phyloP scores from a whole-genome alignment of 345 rosid species.

The Erysimum cheiranthoides region DNA sequence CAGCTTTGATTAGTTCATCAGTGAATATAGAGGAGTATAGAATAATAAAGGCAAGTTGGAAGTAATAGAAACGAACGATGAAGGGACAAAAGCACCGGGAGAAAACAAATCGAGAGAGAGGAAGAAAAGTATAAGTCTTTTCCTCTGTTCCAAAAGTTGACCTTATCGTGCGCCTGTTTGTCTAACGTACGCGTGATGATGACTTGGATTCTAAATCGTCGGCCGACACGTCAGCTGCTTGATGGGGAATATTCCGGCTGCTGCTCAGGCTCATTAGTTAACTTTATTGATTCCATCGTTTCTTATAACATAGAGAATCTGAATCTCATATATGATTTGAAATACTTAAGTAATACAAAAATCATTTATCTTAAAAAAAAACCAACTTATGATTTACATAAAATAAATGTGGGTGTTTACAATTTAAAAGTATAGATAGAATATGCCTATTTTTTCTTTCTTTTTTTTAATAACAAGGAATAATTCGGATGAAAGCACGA shows the following conservation, averaged over 20 bases:
- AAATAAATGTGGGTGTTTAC: no score
- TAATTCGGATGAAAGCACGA: no score
- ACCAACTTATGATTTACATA: no score
- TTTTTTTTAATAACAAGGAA: no score
- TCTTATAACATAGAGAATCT: slow-evolving; percentile 16
- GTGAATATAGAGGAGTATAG: slow-evolving; percentile 11
- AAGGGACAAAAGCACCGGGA: slow-evolving; percentile 25
- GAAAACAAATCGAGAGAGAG: slow-evolving; percentile 25
- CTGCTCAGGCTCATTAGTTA: background rate
- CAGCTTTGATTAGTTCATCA: slow-evolving; percentile 20
- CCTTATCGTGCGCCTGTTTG: slow-evolving; percentile 12
- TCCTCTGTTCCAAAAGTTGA: slow-evolving; percentile 10
- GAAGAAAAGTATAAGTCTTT: slow-evolving; percentile 26
- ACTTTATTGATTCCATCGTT: background rate
- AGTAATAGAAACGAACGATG: slow-evolving; percentile 26
- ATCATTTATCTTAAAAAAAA: no score
- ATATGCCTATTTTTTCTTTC: no score
- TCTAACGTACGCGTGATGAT: slow-evolving; percentile 29
- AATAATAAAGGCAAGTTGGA: slow-evolving; percentile 38
- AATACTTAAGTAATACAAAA: no score
- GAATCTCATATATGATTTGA: background rate
- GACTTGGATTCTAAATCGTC: slow-evolving; percentile 29
- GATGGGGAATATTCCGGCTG: slow-evolving; percentile 32
- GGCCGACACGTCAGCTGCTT: slow-evolving; percentile 34
- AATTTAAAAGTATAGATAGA: no score